Base-by-base conservation (phyloP, 2,329 filamentous ascomycete species). In the Fusarium zealandicum region DNA sequence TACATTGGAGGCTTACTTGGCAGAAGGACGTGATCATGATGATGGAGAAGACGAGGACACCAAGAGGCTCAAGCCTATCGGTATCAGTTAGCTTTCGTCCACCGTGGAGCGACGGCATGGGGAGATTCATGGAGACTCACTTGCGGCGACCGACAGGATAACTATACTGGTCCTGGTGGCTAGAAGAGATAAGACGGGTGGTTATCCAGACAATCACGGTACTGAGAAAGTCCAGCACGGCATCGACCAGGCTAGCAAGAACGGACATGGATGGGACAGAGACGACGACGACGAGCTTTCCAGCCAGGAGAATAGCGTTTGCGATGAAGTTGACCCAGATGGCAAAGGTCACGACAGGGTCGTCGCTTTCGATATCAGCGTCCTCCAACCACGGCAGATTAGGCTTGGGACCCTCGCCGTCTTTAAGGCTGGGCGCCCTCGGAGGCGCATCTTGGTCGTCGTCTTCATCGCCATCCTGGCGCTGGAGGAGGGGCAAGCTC, bases 1-100 rank as follows among this genome's bases (percentile, higher is more conserved):
- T 74, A 67, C 88, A 90, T 73, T 92, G 79, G 11, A 93, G 78
- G 31, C 82, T 85, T 33, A 95, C 90, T 73, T 95, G 90, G 61
- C 86, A 84, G 74, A 95, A 93, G 0, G 88, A 90, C 0, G 89
- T 92, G 59, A 93, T 89, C 90, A 95, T 95, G 69, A 93, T 90
- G 54, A 93, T 83, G 13, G 88, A 90, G 75, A 93, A 95, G 49
- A 93, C 86, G 5, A 95, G 78, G 2, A 95, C 88, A 22, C 90
- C 90, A 6, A 95, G 82, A 2, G 90, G 90, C 68, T 93, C 90
- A 38, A 95, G 79, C 40, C 88, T 83, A 31, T 14, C 6, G 17
- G n/a, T 31, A 43, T 9, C 12, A 4, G 49, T 72, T 60, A 72
- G 65, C 37, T 17, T 37, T 30, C 3, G 9, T 42, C 32, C 14